Evolutionary conservation across 371 early-diverging fungal genomes (phyloP), one percentile per base, ranked within the genome.

Genomic region (Chytridium lagenaria): DNA sequence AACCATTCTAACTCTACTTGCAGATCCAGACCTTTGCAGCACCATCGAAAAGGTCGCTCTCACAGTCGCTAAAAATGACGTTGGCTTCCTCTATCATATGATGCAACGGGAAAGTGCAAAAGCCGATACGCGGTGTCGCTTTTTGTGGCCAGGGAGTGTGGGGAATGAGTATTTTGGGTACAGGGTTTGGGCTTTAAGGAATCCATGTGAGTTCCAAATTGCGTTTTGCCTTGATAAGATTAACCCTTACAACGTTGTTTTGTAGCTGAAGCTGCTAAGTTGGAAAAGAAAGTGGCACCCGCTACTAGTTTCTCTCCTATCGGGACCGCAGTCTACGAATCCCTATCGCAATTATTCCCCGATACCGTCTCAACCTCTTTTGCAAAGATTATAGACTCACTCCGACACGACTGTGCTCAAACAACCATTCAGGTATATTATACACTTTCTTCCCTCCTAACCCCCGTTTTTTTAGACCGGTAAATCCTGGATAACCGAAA

Each of bases 391-490:
- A 31, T 63, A 10, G 63, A 63, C 33, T 7, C 63, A 16, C 23
- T 63, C 33, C 26, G 12, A 30, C 7, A 36, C 33, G 63, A 63
- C 2, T 63, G 63, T 36, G 26, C 63, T 30, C 63, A 63, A 36
- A 10, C 63, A 31, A 63, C 2, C 63, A 63, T 55, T 55, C 55
- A 55, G 55, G 55, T 63, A 7, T 19, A 44, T 44, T 19, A 44
- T 44, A 12, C 19, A 19, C 44, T 19, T 12, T 44, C 44, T 44
- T 44, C 44, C 44, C 7, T 44, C 44, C 44, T 12, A 7, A 7
- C 19, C 19, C 44, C 44, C 44, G 7, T 44, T 44, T 19, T 44
- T 19, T 44, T 36, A 31, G 63, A 31, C 30, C 3, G 63, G 33
- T 5, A 63, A 36, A 36, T 2, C 36, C 3, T 63, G 63, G 63